phyloP scores from a whole-genome alignment of 495 filamentous ascomycete genomes.

The Aspergillus sclerotioniger region DNA sequence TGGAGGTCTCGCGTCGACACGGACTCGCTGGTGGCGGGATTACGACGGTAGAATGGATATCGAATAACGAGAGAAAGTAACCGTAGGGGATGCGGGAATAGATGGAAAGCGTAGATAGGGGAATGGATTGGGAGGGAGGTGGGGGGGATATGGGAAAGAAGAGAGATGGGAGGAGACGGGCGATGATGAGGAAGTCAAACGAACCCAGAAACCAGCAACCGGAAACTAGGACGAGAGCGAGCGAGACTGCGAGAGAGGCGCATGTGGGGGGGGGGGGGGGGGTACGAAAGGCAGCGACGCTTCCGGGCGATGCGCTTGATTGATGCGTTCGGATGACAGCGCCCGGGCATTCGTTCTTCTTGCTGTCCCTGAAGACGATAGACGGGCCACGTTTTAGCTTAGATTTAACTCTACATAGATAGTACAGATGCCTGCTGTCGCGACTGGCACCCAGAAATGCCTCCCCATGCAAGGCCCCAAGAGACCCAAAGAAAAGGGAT shows the following conservation, averaged over 20 bases:
- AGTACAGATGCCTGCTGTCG: not conserved
- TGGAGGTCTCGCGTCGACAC: constrained; percentile 11
- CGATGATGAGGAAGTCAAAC: not conserved
- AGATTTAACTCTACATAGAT: not conserved
- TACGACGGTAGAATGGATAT: not conserved
- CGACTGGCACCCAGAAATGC: not conserved
- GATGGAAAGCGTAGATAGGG: constrained; percentile 8
- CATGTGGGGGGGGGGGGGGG: constrained; percentile 15
- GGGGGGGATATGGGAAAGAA: not conserved
- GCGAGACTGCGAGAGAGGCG: not conserved
- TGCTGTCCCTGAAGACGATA: not conserved
- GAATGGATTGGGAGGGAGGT: too few species aligned
- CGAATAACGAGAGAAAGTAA: not conserved
- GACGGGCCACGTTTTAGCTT: not conserved
- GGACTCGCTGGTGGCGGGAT: not conserved
- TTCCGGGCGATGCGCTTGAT: constrained; percentile 28
- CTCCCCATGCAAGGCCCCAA: not conserved
- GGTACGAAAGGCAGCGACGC: constrained; percentile 23
- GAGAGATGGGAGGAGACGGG: constrained; percentile 5
- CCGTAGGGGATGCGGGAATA: not conserved
- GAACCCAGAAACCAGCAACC: not conserved
- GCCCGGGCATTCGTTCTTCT: not conserved
- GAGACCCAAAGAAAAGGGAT: not conserved
- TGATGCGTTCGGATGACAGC: not conserved
- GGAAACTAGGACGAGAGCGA: not conserved